Conservation (phyloP, 2,329 filamentous ascomycete species). For the Dactylellina parvicollis region DNA sequence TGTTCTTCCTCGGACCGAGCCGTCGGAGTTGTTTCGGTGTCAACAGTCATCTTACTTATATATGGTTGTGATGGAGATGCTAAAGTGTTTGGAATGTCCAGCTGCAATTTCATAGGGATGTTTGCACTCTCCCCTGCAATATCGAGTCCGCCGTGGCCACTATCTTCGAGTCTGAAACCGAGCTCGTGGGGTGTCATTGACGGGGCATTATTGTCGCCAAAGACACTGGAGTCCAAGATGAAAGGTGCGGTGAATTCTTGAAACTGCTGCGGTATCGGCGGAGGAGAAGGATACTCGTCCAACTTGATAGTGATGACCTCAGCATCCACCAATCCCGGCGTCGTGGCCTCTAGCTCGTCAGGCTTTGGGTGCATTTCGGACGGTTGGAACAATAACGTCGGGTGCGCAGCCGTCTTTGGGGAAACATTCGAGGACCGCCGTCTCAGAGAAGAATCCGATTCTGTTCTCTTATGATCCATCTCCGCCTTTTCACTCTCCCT, state of each 20-base stretch:
- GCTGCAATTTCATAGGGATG: constrained; percentile 28
- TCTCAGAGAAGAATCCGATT: neutral
- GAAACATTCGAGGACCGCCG: neutral
- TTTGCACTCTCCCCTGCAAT: constrained; percentile 19
- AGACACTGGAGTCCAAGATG: neutral
- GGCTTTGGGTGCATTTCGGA: neutral
- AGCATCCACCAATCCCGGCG: constrained; percentile 34
- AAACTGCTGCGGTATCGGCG: neutral
- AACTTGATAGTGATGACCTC: constrained; percentile 41
- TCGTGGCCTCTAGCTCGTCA: constrained; percentile 17
- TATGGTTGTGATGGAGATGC: neutral
- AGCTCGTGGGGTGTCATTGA: neutral
- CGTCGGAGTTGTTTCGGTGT: neutral
- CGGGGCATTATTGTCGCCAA: neutral
- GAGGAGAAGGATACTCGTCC: constrained; percentile 19
- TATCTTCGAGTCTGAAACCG: constrained; percentile 4
- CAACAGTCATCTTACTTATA: constrained; percentile 5
- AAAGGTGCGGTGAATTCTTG: neutral
- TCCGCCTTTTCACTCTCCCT: constrained; percentile 10
- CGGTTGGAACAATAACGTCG: constrained; percentile 2
- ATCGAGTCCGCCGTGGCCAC: constrained; percentile 1
- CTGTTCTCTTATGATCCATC: neutral
- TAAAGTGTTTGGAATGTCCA: constrained; percentile 14
- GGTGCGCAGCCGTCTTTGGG: neutral
- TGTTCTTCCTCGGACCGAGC: neutral